phyloP scores from a whole-genome alignment of 192 early-diverging fungal species.

The Podila clonocystis region DNA sequence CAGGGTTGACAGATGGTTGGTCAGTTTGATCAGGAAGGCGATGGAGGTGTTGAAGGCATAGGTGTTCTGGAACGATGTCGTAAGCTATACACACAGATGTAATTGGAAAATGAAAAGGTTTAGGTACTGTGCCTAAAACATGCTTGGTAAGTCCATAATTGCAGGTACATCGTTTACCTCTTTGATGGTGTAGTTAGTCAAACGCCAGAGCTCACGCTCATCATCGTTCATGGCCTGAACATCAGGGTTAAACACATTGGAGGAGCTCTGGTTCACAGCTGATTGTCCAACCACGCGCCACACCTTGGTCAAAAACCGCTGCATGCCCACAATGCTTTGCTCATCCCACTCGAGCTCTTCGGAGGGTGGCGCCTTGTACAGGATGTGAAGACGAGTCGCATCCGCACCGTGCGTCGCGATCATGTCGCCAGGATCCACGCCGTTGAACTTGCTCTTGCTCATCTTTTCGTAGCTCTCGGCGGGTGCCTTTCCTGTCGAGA shows the following conservation, averaged over 20 bases:
- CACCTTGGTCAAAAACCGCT: slow-evolving; percentile 80
- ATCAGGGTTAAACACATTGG: too few relatives aligned
- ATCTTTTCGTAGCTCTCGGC: slow-evolving; percentile 88
- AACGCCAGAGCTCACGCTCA: slow-evolving; percentile 62
- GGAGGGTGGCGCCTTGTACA: slow-evolving; percentile 89
- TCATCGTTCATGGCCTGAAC: slow-evolving; percentile 49
- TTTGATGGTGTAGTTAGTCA: slow-evolving; percentile 61
- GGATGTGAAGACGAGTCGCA: slow-evolving; percentile 83
- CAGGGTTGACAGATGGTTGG: slow-evolving; percentile 53
- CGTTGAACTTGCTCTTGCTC: slow-evolving; percentile 97
- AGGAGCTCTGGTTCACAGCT: not conserved
- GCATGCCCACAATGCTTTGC: slow-evolving; percentile 91
- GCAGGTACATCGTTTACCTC: slow-evolving; percentile 53
- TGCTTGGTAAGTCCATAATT: not conserved
- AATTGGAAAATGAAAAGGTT: not conserved
- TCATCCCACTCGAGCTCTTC: slow-evolving; percentile 95
- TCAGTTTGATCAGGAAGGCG: slow-evolving; percentile 85
- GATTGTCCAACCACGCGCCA: slow-evolving; percentile 62
- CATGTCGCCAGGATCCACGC: slow-evolving; percentile 83
- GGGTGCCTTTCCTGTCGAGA: slow-evolving; percentile 67
- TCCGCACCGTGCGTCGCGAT: slow-evolving; percentile 80
- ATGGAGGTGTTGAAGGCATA: slow-evolving; percentile 87
- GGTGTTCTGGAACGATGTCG: slow-evolving; percentile 40
- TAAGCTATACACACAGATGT: slow-evolving; percentile 35
- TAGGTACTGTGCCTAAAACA: not conserved